Evolutionary conservation across 106 monocot species (phyloP).

Genomic region (Dioscorea alata): DNA sequence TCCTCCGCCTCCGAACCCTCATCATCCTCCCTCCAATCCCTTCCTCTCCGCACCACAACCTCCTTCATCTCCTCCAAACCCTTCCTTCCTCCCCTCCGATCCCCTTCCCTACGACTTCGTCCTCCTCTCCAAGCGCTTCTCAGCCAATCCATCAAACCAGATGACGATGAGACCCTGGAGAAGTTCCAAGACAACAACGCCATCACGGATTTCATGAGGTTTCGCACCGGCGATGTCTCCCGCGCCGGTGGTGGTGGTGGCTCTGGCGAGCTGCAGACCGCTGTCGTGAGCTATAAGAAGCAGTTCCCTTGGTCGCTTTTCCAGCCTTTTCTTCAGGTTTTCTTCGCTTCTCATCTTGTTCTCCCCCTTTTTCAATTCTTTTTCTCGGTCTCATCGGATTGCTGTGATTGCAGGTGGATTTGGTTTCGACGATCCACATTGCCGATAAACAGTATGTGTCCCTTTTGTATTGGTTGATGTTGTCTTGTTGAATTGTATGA

Average conservation of each 20-base stretch:
- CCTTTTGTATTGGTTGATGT: neutral
- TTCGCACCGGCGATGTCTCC: conserved; percentile 16
- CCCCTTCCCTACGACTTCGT: neutral
- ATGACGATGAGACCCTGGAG: conserved; percentile 9
- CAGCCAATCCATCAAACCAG: neutral
- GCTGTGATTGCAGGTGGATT: conserved; percentile 63
- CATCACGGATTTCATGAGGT: conserved; percentile 81
- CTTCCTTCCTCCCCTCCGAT: neutral
- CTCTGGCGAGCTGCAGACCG: conserved; percentile 66
- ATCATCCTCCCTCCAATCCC: too few species aligned
- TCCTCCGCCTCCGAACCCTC: neutral
- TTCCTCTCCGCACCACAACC: too few species aligned
- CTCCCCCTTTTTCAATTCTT: neutral
- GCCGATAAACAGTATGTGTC: conserved; percentile 65
- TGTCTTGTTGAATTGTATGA: neutral
- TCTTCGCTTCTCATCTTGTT: too few species aligned
- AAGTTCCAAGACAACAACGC: conserved; percentile 48
- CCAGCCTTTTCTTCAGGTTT: conserved; percentile 72
- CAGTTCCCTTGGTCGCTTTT: conserved; percentile 70
- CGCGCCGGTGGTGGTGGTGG: conserved; percentile 4
- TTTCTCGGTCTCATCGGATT: neutral
- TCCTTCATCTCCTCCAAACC: neutral
- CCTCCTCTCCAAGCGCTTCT: neutral
- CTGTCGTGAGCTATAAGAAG: conserved; percentile 76
- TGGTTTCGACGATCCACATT: conserved; percentile 91